A percentile compares a stretch with the other conserved stretches of the same genome.
Evolutionary conservation across 495 filamentous ascomycete species (phyloP).

Genomic region (Clavariopsis aquatica): DNA sequence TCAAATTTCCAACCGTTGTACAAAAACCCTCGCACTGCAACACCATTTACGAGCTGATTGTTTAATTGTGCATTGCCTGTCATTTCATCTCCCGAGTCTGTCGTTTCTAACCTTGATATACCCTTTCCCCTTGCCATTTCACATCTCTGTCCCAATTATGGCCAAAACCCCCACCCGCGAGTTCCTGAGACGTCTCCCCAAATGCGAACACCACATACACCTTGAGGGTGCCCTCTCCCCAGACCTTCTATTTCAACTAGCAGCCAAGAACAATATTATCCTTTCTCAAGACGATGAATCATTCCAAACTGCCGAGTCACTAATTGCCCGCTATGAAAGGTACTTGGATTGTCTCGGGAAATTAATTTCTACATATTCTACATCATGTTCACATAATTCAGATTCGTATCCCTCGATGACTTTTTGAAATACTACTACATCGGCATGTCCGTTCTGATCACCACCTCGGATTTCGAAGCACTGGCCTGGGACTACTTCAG

Average conservation of each 20-base stretch:
- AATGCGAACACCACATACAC: conserved; percentile 80
- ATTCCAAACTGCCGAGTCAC: conserved; percentile 60
- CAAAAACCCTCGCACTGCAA: no score
- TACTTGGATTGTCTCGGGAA: no score
- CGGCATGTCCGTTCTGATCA: conserved; percentile 66
- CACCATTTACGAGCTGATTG: no score
- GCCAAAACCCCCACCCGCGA: conserved; percentile 58
- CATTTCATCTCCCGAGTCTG: background rate
- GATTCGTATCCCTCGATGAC: conserved; percentile 71
- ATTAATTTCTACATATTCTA: background rate
- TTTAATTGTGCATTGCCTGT: no score
- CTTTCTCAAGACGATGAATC: conserved; percentile 61
- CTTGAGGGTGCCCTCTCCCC: conserved; percentile 72
- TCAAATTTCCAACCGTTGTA: no score
- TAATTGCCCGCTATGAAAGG: conserved; percentile 59
- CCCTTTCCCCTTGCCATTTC: no score
- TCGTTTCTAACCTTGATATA: background rate
- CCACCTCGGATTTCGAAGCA: conserved; percentile 66
- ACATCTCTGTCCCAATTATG: conserved; percentile 45
- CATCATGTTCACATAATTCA: conserved; percentile 7
- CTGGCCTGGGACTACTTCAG: conserved; percentile 73
- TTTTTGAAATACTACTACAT: conserved; percentile 79
- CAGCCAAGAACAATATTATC: conserved; percentile 60
- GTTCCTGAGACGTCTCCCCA: conserved; percentile 68
- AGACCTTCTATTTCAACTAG: conserved; percentile 67